These are phyloP conservation scores for Rhododendron griersonianum DNA, from an alignment of 148 eudicot species.

Conservation along the genomic window DNA sequence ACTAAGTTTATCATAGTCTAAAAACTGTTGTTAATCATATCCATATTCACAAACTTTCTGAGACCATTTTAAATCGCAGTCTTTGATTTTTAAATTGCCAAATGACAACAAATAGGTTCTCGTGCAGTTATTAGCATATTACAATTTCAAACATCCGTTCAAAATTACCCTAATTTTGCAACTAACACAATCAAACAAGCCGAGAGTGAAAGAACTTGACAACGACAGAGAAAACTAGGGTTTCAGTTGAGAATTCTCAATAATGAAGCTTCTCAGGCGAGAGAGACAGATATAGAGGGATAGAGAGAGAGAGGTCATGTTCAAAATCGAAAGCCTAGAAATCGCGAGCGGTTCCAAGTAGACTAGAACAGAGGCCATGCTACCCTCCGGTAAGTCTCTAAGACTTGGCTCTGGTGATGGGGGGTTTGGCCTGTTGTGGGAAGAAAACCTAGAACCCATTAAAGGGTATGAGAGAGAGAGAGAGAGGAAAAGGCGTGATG, in stretches of 20 bases:
- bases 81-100: too few relatives aligned
- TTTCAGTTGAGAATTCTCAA: constrained; percentile 2
- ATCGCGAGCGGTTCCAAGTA: constrained; percentile 61
- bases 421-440: constrained; percentile 10
- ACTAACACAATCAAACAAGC: neutral
- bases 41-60: too few relatives aligned
- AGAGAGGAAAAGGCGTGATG: too few relatives aligned
- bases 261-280: neutral
- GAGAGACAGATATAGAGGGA: neutral
- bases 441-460: constrained; percentile 55
- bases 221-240: neutral
- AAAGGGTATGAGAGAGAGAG: neutral
- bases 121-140: neutral
- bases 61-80: too few relatives aligned
- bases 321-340: constrained; percentile 52
- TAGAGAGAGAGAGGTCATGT: neutral
- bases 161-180: neutral
- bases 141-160: neutral
- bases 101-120: neutral
- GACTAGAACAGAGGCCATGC: constrained; percentile 54
- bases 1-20: too few relatives aligned
- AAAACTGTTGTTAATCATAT: too few relatives aligned
- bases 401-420: constrained; percentile 31
- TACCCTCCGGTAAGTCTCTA: constrained; percentile 77
- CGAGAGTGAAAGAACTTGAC: neutral